Evolutionary conservation across 208 protist species (phyloP), one percentile per base, ranked within the genome.

Genomic region (Leishmania tropica): DNA sequence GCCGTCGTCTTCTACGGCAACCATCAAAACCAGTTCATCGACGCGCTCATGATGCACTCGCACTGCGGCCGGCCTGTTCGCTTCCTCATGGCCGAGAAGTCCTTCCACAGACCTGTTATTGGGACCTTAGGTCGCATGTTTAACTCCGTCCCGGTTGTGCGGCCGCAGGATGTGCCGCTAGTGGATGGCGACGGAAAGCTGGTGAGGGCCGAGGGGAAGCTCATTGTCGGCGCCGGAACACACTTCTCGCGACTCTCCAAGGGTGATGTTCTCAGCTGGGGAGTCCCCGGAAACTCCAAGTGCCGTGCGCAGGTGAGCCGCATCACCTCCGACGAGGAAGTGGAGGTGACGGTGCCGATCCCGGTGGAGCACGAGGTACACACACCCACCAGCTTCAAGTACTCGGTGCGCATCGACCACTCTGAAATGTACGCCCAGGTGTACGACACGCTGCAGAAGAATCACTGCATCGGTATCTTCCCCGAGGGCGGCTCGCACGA

Each of bases 401-500:
- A 94, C 31, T 96, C 92, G 31, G 89, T 86, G 48, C 96, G 96
- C 67, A 93, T 99, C 80, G 97, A 99, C 85, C 97, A 99, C 76
- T 93, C 89, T 5, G 87, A 90, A 58, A 97, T 99, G 89, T 99
- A 97, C 77, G 89, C 95, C 13, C 83, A 92, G 74, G 94, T 98
- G 54, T 98, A 98, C 84, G 88, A 96, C 64, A 97, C 94, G 0
- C 83, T 98, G 51, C 85, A 91, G 64, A 90, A 90, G 17, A 89
- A 91, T 70, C 89, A 95, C 60, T 95, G 93, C 88, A 96, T 99
- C 75, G 97, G 96, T 75, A 99, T 99, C 80, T 99, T 99, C 86
- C 98, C 98, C 13, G 97, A 99, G 84, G 98, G 98, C 75, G 98
- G 98, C 62, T 99, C 96, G 31, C 98, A 99, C 84, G 98, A 99